phyloP scores from a whole-genome alignment of 2,329 filamentous ascomycete species.

The Venturia pyrina region DNA sequence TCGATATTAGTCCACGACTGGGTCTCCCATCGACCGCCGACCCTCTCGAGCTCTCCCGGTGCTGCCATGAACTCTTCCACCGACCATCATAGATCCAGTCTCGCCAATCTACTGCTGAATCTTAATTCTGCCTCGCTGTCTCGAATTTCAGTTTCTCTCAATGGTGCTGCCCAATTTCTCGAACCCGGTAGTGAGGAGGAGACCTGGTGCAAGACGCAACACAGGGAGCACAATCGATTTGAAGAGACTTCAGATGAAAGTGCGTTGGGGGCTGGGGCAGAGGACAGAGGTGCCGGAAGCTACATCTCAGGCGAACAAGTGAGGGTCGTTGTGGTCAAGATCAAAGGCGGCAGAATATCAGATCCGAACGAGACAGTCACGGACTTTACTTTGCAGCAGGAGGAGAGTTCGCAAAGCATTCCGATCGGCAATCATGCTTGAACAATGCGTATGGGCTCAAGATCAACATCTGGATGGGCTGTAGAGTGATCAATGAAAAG shows the following conservation, averaged over 20 bases:
- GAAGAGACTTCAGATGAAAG: conserved; percentile 28
- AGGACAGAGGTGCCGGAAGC: conserved; percentile 44
- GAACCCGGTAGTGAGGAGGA: conserved; percentile 70
- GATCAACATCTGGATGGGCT: too few relatives aligned
- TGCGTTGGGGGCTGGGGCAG: conserved; percentile 28
- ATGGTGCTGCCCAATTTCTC: conserved; percentile 71
- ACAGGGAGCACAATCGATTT: conserved; percentile 89
- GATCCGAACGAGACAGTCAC: conserved; percentile 93
- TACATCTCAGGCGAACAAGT: conserved; percentile 78
- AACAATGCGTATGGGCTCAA: background rate
- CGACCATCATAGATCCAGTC: conserved; percentile 40
- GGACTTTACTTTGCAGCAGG: conserved; percentile 49
- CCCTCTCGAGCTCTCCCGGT: conserved; percentile 46
- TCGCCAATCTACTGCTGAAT: conserved; percentile 77
- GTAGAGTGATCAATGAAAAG: too few relatives aligned
- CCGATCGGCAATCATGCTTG: conserved; percentile 6
- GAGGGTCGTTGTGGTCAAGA: conserved; percentile 74
- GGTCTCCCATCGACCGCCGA: conserved; percentile 86
- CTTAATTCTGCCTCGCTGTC: conserved; percentile 83
- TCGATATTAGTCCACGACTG: conserved; percentile 96
- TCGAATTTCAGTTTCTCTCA: conserved; percentile 87
- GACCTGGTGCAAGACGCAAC: conserved; percentile 67
- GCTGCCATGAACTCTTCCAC: conserved; percentile 21
- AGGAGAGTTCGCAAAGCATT: conserved; percentile 11
- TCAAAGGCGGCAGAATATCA: conserved; percentile 76